Evolutionary conservation across 2,329 filamentous ascomycete species (phyloP).

Genomic region (Microdochium trichocladiopsis): DNA sequence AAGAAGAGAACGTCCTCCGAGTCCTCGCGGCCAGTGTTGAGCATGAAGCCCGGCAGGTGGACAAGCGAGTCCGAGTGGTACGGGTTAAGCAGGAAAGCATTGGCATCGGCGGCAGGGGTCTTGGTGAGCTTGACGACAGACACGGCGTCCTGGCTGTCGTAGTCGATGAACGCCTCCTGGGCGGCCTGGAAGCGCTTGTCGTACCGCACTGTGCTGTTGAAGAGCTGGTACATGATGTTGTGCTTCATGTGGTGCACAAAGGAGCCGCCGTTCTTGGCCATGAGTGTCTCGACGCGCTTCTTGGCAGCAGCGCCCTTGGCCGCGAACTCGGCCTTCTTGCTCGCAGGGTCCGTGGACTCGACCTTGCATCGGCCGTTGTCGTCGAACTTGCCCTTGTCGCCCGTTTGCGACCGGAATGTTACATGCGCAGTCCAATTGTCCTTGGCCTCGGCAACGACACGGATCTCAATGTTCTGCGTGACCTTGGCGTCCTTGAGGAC

Average conservation of each 20-base stretch:
- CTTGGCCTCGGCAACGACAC: slow-evolving; percentile 1
- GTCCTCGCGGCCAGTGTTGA: slow-evolving; percentile 8
- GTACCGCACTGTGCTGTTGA: slow-evolving; percentile 12
- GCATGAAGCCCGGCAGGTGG: slow-evolving; percentile 10
- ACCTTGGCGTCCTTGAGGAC: slow-evolving; percentile 3
- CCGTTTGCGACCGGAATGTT: no score
- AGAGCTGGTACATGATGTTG: slow-evolving; percentile 14
- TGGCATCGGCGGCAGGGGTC: slow-evolving; percentile 4
- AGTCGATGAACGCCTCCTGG: slow-evolving; percentile 7
- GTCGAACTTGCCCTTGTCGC: slow-evolving; percentile 1
- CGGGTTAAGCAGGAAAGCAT: slow-evolving; percentile 7
- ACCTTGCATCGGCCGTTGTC: slow-evolving; percentile 6
- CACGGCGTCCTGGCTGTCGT: slow-evolving; percentile 6
- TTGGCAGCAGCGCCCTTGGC: not conserved
- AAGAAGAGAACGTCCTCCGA: slow-evolving; percentile 7
- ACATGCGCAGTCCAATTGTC: slow-evolving; percentile 2
- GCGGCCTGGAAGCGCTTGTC: slow-evolving; percentile 9
- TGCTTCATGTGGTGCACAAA: slow-evolving; percentile 3
- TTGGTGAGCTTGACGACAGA: slow-evolving; percentile 9
- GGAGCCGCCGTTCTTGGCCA: not conserved
- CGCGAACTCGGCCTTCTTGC: not conserved
- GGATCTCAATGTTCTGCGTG: slow-evolving; percentile 3
- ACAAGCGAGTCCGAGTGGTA: slow-evolving; percentile 13
- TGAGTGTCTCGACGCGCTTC: not conserved
- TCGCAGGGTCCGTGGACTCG: not conserved